Conservation (phyloP, 2,329 filamentous ascomycete species). For the Alternaria novae-zelandiae region DNA sequence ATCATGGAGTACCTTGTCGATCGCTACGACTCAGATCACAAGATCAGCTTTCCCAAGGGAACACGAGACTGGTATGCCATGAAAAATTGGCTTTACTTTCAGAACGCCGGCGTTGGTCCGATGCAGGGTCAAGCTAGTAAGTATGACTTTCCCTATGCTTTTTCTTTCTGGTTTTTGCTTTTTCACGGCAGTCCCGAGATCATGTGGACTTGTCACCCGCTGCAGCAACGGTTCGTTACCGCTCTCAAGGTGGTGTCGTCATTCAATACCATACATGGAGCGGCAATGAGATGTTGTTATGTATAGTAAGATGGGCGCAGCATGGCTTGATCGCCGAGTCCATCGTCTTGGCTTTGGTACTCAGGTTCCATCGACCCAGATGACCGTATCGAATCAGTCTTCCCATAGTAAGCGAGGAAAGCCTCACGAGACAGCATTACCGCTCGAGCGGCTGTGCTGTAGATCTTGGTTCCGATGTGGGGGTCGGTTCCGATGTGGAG, state of each 20-base stretch:
- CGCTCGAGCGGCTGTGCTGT: not conserved
- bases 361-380: not conserved
- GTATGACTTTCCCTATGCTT: constrained; percentile 11
- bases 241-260: not conserved
- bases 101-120: constrained; percentile 80
- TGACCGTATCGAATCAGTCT: not conserved
- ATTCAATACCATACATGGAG: not conserved
- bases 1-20: constrained; percentile 86
- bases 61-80: constrained; percentile 78
- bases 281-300: not conserved
- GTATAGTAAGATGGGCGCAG: not conserved
- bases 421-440: not conserved
- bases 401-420: not conserved
- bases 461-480: not conserved
- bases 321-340: not conserved
- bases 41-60: constrained; percentile 78
- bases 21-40: constrained; percentile 80
- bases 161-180: not conserved
- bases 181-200: not conserved
- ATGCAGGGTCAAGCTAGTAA: constrained; percentile 76
- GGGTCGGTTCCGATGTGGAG: not conserved
- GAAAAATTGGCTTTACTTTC: constrained; percentile 73
- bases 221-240: not conserved
- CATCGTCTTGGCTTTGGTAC: not conserved
- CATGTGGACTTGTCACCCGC: not conserved